A percentile compares a stretch with the other conserved stretches of the same genome.
Evolutionary conservation across 2,329 filamentous ascomycete genomes (phyloP).

Genomic region (Lachnellula willkommii): DNA sequence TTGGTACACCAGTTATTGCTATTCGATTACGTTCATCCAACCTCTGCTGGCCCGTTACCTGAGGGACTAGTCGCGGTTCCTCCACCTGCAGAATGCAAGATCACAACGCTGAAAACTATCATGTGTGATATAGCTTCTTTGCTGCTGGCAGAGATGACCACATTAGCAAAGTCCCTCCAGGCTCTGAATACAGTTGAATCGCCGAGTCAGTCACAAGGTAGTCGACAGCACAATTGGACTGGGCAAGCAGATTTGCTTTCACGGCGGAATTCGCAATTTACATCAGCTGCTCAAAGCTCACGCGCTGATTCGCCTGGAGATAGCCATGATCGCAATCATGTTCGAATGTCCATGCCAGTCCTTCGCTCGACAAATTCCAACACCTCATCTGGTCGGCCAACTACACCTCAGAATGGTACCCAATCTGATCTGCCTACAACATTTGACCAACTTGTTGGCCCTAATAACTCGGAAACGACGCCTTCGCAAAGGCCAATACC

Average conservation of each 20-base stretch:
- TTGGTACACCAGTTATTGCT: conserved; percentile 73
- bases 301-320: conserved; percentile 51
- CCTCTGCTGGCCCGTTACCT: conserved; percentile 48
- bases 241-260: conserved; percentile 38
- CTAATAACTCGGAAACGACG: conserved; percentile 7
- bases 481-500: conserved; percentile 14
- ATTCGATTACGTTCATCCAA: conserved; percentile 62
- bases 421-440: conserved; percentile 16
- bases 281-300: conserved; percentile 37
- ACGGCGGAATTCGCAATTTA: conserved; percentile 53
- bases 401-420: conserved; percentile 30
- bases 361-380: conserved; percentile 34
- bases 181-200: conserved; percentile 72
- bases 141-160: conserved; percentile 69
- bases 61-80: conserved; percentile 70
- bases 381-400: conserved; percentile 32
- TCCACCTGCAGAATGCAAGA: conserved; percentile 59
- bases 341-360: conserved; percentile 78
- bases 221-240: conserved; percentile 38
- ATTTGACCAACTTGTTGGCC: conserved; percentile 25
- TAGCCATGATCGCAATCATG: conserved; percentile 52
- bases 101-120: conserved; percentile 74
- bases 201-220: conserved; percentile 50
- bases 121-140: conserved; percentile 74
- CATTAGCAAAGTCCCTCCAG: conserved; percentile 67